Percentiles rank a stretch among this genome's conserved stretches.
These are phyloP conservation scores for Rhamnella rubrinervis DNA, from an alignment of 331 rosid species.

Conservation along the genomic window DNA sequence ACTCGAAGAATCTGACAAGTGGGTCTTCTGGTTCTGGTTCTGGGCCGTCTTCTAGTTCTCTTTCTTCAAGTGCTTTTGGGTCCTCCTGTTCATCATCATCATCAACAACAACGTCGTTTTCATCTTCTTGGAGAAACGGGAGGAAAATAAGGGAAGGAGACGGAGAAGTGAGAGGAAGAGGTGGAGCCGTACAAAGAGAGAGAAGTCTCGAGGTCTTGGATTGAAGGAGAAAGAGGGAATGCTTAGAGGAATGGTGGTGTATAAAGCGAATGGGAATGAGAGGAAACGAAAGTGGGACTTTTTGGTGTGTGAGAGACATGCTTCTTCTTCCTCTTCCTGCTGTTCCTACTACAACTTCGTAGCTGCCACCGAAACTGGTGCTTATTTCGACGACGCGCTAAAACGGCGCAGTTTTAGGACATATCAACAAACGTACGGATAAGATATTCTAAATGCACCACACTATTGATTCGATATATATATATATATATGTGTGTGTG, in stretches of 20 bases:
- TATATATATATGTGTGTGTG: no score
- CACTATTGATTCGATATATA: no score
- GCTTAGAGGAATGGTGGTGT: slow-evolving; percentile 22
- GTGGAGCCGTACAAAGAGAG: slow-evolving; percentile 34
- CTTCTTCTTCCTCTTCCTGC: slow-evolving; percentile 13
- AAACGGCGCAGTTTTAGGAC: not conserved
- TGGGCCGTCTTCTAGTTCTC: slow-evolving; percentile 2
- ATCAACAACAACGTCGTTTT: slow-evolving; percentile 14
- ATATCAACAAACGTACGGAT: no score
- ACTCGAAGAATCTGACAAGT: slow-evolving; percentile 57
- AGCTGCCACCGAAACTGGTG: not conserved
- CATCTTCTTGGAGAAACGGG: slow-evolving; percentile 44
- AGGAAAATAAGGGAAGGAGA: slow-evolving; percentile 58
- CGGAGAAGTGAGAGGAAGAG: slow-evolving; percentile 17
- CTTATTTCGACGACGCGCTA: not conserved
- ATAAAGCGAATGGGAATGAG: slow-evolving; percentile 19
- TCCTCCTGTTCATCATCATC: slow-evolving; percentile 12
- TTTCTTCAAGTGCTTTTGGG: slow-evolving; percentile 5
- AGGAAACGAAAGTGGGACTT: slow-evolving; percentile 26
- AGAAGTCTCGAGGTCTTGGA: slow-evolving; percentile 34
- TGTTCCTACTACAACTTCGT: not conserved
- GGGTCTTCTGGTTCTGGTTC: slow-evolving; percentile 22
- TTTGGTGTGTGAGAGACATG: slow-evolving; percentile 42
- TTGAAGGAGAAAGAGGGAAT: slow-evolving; percentile 18
- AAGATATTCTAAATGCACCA: no score